phyloP scores from a whole-genome alignment of 1,284 basidiomycete species.

The Thelephora terrestris region DNA sequence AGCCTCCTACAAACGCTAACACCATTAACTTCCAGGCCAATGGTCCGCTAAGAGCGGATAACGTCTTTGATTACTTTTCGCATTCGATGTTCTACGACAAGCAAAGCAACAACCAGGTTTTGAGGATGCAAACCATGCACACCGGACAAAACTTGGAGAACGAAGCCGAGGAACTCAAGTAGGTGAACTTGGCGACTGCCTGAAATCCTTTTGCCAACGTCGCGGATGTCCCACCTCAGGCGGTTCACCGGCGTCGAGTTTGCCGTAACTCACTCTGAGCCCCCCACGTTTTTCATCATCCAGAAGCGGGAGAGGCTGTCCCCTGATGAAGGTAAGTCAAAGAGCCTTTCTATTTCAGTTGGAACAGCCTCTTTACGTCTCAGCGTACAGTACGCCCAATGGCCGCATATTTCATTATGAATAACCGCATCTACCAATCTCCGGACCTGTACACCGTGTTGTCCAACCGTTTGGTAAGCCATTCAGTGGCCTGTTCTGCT shows the following conservation, averaged over 20 bases:
- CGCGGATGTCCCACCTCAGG: slow-evolving; percentile 29
- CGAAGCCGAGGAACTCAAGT: slow-evolving; percentile 76
- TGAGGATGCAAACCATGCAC: slow-evolving; percentile 84
- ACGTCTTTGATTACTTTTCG: slow-evolving; percentile 79
- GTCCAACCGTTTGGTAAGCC: slow-evolving; percentile 67
- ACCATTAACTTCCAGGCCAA: slow-evolving; percentile 39
- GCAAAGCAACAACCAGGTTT: slow-evolving; percentile 79
- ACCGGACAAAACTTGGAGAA: slow-evolving; percentile 60
- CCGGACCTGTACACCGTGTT: slow-evolving; percentile 75
- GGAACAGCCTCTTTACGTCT: slow-evolving; percentile 1
- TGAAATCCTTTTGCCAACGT: not conserved
- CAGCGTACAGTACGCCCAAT: slow-evolving; percentile 49
- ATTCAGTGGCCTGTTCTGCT: slow-evolving; percentile 1
- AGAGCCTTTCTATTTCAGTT: slow-evolving; percentile 1
- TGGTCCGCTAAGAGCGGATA: slow-evolving; percentile 62
- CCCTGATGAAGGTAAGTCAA: slow-evolving; percentile 60
- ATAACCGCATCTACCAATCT: slow-evolving; percentile 78
- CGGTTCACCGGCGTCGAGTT: slow-evolving; percentile 80
- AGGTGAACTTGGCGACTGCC: slow-evolving; percentile 15
- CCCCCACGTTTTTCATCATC: slow-evolving; percentile 75
- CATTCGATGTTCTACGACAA: slow-evolving; percentile 86
- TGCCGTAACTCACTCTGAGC: slow-evolving; percentile 64
- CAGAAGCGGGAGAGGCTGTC: slow-evolving; percentile 77
- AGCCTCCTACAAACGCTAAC: not conserved
- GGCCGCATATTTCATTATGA: slow-evolving; percentile 76